phyloP scores from a whole-genome alignment of 2,329 filamentous ascomycete species.

The Apiospora marii region DNA sequence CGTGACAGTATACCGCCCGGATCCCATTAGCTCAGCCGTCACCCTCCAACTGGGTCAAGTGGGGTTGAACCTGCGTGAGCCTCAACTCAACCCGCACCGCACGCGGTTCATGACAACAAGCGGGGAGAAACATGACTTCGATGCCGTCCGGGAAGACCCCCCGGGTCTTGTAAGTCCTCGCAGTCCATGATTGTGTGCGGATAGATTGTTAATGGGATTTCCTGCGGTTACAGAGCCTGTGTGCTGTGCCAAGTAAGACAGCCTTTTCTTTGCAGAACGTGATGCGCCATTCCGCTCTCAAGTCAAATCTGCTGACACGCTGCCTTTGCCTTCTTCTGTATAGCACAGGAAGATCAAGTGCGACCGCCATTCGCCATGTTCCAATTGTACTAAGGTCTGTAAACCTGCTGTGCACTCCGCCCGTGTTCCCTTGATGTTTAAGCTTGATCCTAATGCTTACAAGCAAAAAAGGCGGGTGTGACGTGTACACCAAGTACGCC shows the following conservation, averaged over 20 bases:
- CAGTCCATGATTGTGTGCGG: not conserved
- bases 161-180: conserved; percentile 36
- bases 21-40: conserved; percentile 3
- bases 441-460: conserved; percentile 21
- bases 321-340: not conserved
- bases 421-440: not conserved
- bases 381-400: conserved; percentile 66
- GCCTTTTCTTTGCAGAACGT: not conserved
- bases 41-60: not conserved
- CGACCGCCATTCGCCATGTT: conserved; percentile 65
- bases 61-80: conserved; percentile 11
- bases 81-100: conserved; percentile 7
- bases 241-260: conserved; percentile 30
- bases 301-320: conserved; percentile 1
- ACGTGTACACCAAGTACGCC: conserved; percentile 67
- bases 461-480: conserved; percentile 58
- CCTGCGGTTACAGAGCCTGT: conserved; percentile 32
- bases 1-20: not conserved
- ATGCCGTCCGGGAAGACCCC: conserved; percentile 38
- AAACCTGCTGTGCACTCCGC: conserved; percentile 16
- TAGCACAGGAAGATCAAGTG: conserved; percentile 65
- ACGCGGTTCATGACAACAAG: conserved; percentile 3
- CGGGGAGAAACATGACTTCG: conserved; percentile 32
- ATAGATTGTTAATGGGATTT: not conserved
- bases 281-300: not conserved